phyloP scores from a whole-genome alignment of 140 eudicot species.

The Senecio squalidus region DNA sequence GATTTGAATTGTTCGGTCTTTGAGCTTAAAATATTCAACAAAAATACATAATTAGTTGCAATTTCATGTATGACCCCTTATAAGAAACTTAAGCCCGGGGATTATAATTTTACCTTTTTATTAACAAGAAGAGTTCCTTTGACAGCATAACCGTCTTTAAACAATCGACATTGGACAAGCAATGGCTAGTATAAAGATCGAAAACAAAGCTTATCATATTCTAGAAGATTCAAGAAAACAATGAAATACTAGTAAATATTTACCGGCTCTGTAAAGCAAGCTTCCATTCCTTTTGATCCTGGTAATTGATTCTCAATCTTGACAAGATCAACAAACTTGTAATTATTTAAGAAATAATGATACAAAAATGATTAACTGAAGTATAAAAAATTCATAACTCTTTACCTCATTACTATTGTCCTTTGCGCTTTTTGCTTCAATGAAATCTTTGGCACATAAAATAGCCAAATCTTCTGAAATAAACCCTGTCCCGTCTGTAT shows the following conservation, averaged over 20 bases:
- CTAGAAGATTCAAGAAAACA: slow-evolving; percentile 3
- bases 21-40: slow-evolving; percentile 38
- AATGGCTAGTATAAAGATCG: slow-evolving; percentile 52
- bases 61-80: background rate
- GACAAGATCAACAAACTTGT: slow-evolving; percentile 30
- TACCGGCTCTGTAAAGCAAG: slow-evolving; percentile 48
- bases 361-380: slow-evolving; percentile 9
- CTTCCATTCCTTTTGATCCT: slow-evolving; percentile 20
- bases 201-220: slow-evolving; percentile 15
- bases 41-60: no score
- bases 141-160: slow-evolving; percentile 60
- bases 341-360: background rate
- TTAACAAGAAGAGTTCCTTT: slow-evolving; percentile 98
- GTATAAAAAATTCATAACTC: background rate
- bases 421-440: slow-evolving; percentile 27
- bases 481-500: slow-evolving; percentile 87
- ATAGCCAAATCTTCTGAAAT: slow-evolving; percentile 74
- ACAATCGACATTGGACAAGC: slow-evolving; percentile 76
- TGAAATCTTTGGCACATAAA: slow-evolving; percentile 53
- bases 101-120: slow-evolving; percentile 68
- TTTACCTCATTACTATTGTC: slow-evolving; percentile 45
- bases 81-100: slow-evolving; percentile 1
- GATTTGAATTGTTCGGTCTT: slow-evolving; percentile 45
- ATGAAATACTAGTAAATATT: slow-evolving; percentile 7
- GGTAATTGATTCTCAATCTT: slow-evolving; percentile 23